Base-by-base conservation (phyloP, 78 protist genomes). In the Corallochytrium limacisporum region DNA sequence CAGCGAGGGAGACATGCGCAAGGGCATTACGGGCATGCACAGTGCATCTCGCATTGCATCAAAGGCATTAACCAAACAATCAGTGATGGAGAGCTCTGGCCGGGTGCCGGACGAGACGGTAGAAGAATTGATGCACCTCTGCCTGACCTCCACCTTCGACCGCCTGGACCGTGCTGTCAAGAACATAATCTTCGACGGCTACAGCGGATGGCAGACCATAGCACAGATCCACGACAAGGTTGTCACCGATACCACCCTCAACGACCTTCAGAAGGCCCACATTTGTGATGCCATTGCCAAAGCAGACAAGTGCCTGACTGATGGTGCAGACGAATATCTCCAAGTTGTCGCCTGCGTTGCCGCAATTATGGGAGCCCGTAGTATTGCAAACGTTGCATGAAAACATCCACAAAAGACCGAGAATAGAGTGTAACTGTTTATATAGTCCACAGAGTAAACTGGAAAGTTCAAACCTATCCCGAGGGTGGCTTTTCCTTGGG, bases 1-100 rank as follows among this genome's bases (percentile, higher is more conserved):
- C 2, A 53, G 87, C 31, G 84, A 56, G 20, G 98, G 98, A 10
- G 98, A 93, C 74, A 47, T 93, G 77, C 81, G 98, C 18, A 40
- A 56, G 31, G 93, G 93, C 32, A 72, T 91, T 57, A 89, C 82
- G 12, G 60, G 70, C 33, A 69, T 92, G 1, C 97, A 92, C 73
- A 66, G 85, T 0, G 87, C 84, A 1, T 65, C 43, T n/a, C n/a
- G n/a, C n/a, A n/a, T n/a, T n/a, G n/a, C n/a, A n/a, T n/a, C n/a
- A n/a, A n/a, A n/a, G n/a, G n/a, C n/a, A n/a, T n/a, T n/a, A n/a
- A n/a, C n/a, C n/a, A n/a, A n/a, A n/a, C n/a, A n/a, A n/a, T n/a
- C n/a, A n/a, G n/a, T n/a, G n/a, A n/a, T n/a, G n/a, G 63, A 18
- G 44, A 57, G 44, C 63, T 33, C 24, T 57, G 63, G 63, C 26